phyloP scores from a whole-genome alignment of 164 flowering plant species.

The Akebia trifoliata region DNA sequence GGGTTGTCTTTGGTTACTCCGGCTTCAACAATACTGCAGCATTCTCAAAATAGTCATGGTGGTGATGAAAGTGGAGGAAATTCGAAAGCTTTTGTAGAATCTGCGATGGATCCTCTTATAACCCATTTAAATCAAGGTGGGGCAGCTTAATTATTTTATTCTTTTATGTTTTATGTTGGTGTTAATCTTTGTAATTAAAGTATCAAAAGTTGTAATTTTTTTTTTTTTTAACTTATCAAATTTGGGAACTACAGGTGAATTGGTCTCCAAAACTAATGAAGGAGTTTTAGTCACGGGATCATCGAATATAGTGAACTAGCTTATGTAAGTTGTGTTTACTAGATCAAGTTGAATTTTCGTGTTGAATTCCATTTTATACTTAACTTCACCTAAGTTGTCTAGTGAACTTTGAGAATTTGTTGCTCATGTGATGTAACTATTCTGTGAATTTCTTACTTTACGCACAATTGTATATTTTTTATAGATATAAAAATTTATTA shows the following conservation, averaged over 20 bases:
- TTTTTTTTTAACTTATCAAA: neutral
- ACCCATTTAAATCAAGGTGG: conserved; percentile 15
- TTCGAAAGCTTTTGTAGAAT: neutral
- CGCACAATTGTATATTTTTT: too few relatives aligned
- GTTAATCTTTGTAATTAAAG: too few relatives aligned
- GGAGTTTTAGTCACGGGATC: conserved; percentile 13
- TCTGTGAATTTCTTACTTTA: too few relatives aligned
- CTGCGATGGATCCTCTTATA: conserved; percentile 2
- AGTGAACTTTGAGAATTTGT: neutral
- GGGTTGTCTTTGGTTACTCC: conserved; percentile 7
- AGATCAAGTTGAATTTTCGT: conserved; percentile 6
- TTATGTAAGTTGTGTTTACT: conserved; percentile 9
- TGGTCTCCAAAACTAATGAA: conserved; percentile 9
- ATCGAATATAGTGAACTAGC: conserved; percentile 14
- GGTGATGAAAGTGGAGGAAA: conserved; percentile 7
- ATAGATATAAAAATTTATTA: too few relatives aligned
- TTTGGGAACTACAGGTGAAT: conserved; percentile 14
- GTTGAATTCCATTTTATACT: conserved; percentile 5
- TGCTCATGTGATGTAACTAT: too few relatives aligned
- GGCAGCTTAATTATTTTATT: neutral
- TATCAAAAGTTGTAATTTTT: neutral
- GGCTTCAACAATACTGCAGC: conserved; percentile 5
- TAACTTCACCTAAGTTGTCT: neutral
- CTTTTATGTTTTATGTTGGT: neutral
- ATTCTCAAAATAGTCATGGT: conserved; percentile 6